phyloP scores from a whole-genome alignment of 176 grass and related monocot species.

The Aegilops sharonensis region DNA sequence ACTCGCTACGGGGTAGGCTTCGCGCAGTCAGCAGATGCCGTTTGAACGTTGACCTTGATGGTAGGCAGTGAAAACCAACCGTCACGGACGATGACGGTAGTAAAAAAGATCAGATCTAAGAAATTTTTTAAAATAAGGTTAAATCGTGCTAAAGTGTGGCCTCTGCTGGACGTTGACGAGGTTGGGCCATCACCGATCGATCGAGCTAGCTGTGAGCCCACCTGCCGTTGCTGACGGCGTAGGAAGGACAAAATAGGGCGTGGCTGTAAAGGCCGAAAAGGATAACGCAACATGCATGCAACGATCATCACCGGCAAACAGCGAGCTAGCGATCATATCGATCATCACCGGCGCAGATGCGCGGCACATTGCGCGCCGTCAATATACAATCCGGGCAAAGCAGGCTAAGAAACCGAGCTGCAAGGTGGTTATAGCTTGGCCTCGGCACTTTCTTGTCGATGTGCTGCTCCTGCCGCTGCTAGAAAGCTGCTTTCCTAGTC shows the following conservation, averaged over 20 bases:
- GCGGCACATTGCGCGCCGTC: constrained; percentile 33
- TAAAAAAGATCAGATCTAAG: too few species aligned
- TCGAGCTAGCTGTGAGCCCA: neutral
- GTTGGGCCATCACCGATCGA: neutral
- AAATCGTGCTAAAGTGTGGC: too few species aligned
- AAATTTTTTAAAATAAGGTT: too few species aligned
- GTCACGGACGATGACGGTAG: too few species aligned
- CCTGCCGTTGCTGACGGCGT: neutral
- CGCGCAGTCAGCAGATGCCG: too few species aligned
- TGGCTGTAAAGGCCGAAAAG: constrained; percentile 59
- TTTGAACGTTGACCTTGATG: too few species aligned
- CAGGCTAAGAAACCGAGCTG: constrained; percentile 24
- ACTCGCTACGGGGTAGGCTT: too few species aligned
- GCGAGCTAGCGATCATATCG: neutral
- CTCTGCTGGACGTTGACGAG: neutral
- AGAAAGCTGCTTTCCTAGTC: neutral
- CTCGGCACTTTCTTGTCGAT: constrained; percentile 27
- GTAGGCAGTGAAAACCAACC: too few species aligned
- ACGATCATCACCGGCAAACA: constrained; percentile 8
- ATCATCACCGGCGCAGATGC: constrained; percentile 33
- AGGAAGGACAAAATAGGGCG: constrained; percentile 44
- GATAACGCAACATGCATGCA: neutral
- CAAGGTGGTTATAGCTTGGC: constrained; percentile 7
- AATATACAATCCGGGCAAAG: constrained; percentile 38
- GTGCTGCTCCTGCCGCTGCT: neutral